These are phyloP conservation scores for Arthrobotrys pseudoclavata DNA, from an alignment of 2,329 filamentous ascomycete species.

Conservation along the genomic window DNA sequence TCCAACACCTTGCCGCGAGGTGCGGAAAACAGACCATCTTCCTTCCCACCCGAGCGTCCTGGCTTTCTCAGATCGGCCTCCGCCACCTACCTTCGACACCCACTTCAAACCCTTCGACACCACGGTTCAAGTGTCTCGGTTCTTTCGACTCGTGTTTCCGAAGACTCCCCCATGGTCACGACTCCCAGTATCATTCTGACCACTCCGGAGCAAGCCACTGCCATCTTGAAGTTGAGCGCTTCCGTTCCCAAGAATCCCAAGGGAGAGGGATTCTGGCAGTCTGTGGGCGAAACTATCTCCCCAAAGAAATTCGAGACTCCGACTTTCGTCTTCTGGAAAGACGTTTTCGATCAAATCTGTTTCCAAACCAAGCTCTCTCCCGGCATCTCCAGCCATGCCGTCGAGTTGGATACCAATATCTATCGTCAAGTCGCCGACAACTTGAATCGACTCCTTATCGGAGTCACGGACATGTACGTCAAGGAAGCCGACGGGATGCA, in stretches of 20 bases:
- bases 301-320: conserved; percentile 10
- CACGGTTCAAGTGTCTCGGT: conserved; percentile 35
- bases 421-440: conserved; percentile 34
- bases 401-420: conserved; percentile 47
- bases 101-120: conserved; percentile 44
- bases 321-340: conserved; percentile 54
- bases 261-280: conserved; percentile 5
- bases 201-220: conserved; percentile 35
- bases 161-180: neutral
- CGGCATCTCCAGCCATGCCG: neutral
- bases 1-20: neutral
- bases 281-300: neutral
- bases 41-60: neutral
- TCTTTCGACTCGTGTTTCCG: neutral
- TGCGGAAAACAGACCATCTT: conserved; percentile 12
- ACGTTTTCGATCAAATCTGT: conserved; percentile 37
- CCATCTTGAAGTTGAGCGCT: conserved; percentile 33
- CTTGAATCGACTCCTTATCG: conserved; percentile 19
- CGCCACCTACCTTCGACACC: conserved; percentile 29
- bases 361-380: conserved; percentile 17
- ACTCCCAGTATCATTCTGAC: conserved; percentile 45
- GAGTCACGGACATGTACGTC: conserved; percentile 46
- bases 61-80: conserved; percentile 23
- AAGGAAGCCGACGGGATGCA: conserved; percentile 45
- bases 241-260: conserved; percentile 13